Evolutionary conservation across 768 basidiomycete species (phyloP).

Genomic region (Calocera viscosa): DNA sequence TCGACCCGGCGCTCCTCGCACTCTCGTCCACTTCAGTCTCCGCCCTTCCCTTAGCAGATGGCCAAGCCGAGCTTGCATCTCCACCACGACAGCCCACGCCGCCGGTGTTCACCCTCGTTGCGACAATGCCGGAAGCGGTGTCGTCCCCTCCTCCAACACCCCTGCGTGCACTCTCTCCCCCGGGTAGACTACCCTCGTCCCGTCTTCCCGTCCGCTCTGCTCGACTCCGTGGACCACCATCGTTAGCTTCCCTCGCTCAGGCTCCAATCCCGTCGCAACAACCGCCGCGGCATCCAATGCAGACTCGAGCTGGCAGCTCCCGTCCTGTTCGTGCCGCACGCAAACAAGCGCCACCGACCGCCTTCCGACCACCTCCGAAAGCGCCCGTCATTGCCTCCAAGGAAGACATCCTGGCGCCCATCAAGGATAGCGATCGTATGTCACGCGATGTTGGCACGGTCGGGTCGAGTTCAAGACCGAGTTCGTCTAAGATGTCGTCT

Average conservation of each 20-base stretch:
- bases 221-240: not conserved
- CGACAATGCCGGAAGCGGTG: not conserved
- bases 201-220: not conserved
- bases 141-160: not conserved
- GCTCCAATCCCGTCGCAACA: not conserved
- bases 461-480: not conserved
- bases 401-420: not conserved
- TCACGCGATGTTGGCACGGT: not conserved
- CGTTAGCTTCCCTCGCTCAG: not conserved
- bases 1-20: not conserved
- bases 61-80: not conserved
- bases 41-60: not conserved
- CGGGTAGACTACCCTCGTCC: not conserved
- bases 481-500: not conserved
- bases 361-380: not conserved
- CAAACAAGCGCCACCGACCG: not conserved
- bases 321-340: not conserved
- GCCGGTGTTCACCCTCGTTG: not conserved
- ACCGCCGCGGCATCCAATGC: not conserved
- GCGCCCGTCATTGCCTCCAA: not conserved
- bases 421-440: not conserved
- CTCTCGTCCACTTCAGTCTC: not conserved
- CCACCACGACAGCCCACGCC: not conserved
- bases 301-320: not conserved
- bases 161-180: not conserved